Conservation (phyloP, 2,329 filamentous ascomycete species). For the Trichoderma atroviride region DNA sequence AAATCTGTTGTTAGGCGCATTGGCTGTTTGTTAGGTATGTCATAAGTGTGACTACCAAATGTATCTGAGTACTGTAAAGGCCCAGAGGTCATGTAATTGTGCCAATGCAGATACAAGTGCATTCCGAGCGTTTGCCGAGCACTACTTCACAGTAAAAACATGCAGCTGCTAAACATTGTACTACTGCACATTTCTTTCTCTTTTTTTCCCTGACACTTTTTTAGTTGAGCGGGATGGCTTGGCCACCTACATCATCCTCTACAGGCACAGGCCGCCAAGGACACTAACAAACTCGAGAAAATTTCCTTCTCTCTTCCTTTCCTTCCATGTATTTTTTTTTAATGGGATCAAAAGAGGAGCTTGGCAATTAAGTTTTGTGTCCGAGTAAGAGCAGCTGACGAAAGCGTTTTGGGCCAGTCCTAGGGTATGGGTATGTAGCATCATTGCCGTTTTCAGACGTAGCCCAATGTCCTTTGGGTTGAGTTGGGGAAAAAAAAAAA, state of each 20-base stretch:
- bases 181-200: not conserved
- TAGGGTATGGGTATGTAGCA: constrained; percentile 14
- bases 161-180: not conserved
- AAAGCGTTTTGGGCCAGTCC: not conserved
- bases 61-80: not conserved
- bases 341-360: not conserved
- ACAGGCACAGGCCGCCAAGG: not conserved
- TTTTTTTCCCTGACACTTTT: not conserved
- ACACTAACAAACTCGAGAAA: not conserved
- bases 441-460: constrained; percentile 21
- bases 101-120: not conserved
- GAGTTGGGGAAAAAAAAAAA: not conserved
- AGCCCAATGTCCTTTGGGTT: not conserved
- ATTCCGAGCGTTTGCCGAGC: not conserved
- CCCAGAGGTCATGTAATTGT: not conserved
- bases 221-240: not conserved
- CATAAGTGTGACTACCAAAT: no score
- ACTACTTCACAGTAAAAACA: not conserved
- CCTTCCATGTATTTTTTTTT: not conserved
- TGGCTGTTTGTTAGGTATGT: not conserved
- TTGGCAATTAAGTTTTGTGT: not conserved
- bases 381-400: constrained; percentile 7
- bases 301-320: not conserved
- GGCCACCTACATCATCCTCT: constrained; percentile 20
- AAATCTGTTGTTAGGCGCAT: not conserved